Evolutionary conservation across 2,329 filamentous ascomycete genomes (phyloP).

Genomic region (Ploettnerulaceae sp.): DNA sequence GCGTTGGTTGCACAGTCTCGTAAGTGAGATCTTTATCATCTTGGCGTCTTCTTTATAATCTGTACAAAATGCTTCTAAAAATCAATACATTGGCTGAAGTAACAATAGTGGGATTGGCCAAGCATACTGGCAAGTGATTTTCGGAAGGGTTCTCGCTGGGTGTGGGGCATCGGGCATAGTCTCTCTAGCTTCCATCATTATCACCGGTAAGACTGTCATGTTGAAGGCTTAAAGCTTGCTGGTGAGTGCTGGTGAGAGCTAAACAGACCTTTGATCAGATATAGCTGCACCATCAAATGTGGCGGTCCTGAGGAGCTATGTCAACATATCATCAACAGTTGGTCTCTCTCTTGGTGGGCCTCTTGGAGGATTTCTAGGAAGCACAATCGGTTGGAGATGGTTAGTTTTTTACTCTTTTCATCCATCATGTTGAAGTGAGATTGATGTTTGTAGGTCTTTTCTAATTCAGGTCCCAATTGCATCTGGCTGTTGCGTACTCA

Average conservation of each 20-base stretch:
- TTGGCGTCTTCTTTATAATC: conserved; percentile 5
- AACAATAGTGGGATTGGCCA: conserved; percentile 39
- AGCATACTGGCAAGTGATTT: conserved; percentile 44
- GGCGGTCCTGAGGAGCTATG: conserved; percentile 47
- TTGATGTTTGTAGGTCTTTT: conserved; percentile 41
- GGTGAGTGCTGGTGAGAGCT: not conserved
- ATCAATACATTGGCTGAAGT: conserved; percentile 30
- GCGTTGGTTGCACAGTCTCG: conserved; percentile 36
- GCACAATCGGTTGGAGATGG: conserved; percentile 52
- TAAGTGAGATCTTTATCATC: conserved; percentile 6
- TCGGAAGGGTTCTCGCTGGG: conserved; percentile 48
- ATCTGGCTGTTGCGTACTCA: conserved; percentile 15
- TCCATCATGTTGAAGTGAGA: not conserved
- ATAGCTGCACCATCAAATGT: conserved; percentile 47
- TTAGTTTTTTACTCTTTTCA: conserved; percentile 20
- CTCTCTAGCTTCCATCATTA: conserved; percentile 45
- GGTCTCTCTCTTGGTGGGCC: conserved; percentile 48
- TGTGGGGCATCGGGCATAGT: conserved; percentile 47
- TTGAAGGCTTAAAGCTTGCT: not conserved
- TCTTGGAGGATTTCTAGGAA: conserved; percentile 46
- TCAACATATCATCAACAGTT: conserved; percentile 47
- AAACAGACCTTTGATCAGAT: conserved; percentile 33
- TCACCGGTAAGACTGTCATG: conserved; percentile 39
- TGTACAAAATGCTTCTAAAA: not conserved
- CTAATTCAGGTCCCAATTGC: conserved; percentile 48